phyloP scores from a whole-genome alignment of 257 asterid genomes.

The Solanum medicagineum region DNA sequence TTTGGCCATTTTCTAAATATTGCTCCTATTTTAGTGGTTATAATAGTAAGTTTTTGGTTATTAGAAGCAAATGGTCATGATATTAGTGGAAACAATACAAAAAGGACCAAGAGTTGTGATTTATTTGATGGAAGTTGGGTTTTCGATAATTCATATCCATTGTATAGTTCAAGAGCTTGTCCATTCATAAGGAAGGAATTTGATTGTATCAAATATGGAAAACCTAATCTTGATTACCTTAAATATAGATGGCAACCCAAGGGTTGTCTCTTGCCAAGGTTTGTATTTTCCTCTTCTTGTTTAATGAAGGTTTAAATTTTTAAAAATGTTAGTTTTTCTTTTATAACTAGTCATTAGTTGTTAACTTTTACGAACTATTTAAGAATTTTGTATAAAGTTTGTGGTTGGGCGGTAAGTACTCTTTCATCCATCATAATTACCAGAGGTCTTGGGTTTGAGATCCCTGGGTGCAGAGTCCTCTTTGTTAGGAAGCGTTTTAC shows the following conservation, averaged over 20 bases:
- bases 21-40: neutral
- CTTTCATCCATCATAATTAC: too few relatives aligned
- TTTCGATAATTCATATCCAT: slow-evolving; percentile 48
- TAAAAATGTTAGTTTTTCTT: neutral
- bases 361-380: neutral
- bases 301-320: neutral
- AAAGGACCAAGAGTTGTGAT: slow-evolving; percentile 21
- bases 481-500: too few relatives aligned
- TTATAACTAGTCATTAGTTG: neutral
- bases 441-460: too few relatives aligned
- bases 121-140: slow-evolving; percentile 53
- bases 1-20: neutral
- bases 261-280: slow-evolving; percentile 44
- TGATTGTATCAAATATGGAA: slow-evolving; percentile 49
- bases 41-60: neutral
- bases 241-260: slow-evolving; percentile 60
- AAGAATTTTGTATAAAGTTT: neutral
- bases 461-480: too few relatives aligned
- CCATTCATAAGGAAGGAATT: slow-evolving; percentile 45
- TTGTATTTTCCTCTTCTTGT: neutral
- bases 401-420: too few relatives aligned
- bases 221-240: slow-evolving; percentile 37
- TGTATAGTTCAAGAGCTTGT: slow-evolving; percentile 36
- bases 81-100: neutral
- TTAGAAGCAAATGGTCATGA: neutral